Evolutionary conservation across 352 stramenopile species (phyloP).

Genomic region (Phytopythium boreale): DNA sequence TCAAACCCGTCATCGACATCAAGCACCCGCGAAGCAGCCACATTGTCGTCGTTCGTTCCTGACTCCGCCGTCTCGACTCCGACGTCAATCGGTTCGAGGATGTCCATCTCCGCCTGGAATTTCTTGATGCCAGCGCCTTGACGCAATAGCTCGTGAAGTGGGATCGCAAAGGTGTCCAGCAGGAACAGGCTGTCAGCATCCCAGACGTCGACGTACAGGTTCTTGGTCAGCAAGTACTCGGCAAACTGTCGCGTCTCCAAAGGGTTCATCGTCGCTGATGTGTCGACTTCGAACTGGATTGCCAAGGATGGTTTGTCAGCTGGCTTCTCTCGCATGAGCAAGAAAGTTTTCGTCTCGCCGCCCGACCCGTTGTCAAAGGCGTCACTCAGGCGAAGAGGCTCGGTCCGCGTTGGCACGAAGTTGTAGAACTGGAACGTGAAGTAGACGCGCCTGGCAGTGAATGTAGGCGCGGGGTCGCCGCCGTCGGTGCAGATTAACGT

Average conservation of each 20-base stretch:
- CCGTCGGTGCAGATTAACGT: background rate
- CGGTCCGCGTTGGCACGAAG: constrained; percentile 84
- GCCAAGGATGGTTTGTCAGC: constrained; percentile 64
- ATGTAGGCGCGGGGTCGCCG: background rate
- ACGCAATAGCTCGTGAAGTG: constrained; percentile 85
- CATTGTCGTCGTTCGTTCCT: constrained; percentile 3
- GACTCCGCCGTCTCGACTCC: constrained; percentile 11
- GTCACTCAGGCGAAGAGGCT: constrained; percentile 67
- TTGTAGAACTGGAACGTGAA: constrained; percentile 94
- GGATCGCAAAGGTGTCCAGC: constrained; percentile 81
- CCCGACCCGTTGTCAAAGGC: constrained; percentile 33
- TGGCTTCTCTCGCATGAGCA: constrained; percentile 64
- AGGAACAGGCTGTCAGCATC: constrained; percentile 90
- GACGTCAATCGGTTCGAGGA: constrained; percentile 30
- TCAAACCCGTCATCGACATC: constrained; percentile 15
- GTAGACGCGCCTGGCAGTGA: constrained; percentile 53
- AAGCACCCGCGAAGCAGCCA: background rate
- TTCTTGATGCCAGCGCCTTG: constrained; percentile 90
- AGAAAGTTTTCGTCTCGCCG: constrained; percentile 33
- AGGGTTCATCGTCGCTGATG: constrained; percentile 44
- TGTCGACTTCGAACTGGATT: constrained; percentile 80
- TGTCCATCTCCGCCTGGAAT: constrained; percentile 79
- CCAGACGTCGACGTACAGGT: constrained; percentile 91
- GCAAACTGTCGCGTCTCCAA: constrained; percentile 79
- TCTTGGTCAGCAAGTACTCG: constrained; percentile 83